phyloP scores from a whole-genome alignment of 495 filamentous ascomycete species.

The Talaromyces liani region DNA sequence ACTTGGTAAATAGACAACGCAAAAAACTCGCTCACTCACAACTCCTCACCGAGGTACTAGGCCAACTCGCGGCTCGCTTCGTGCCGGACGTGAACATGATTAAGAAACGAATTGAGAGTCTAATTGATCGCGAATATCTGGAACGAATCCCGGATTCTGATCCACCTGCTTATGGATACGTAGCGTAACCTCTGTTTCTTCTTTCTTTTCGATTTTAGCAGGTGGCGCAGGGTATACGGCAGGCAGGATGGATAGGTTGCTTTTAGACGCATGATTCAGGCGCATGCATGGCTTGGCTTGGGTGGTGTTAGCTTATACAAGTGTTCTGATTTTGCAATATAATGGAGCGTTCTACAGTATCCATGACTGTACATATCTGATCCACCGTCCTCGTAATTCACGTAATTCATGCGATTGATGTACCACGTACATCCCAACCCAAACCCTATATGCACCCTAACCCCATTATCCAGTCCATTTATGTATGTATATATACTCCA shows the following conservation, averaged over 20 bases:
- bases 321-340: not conserved
- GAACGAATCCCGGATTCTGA: slow-evolving; percentile 69
- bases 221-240: not conserved
- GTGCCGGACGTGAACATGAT: slow-evolving; percentile 84
- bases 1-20: slow-evolving; percentile 58
- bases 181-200: slow-evolving; percentile 44
- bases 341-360: not conserved
- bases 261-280: slow-evolving; percentile 2
- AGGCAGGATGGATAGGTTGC: not conserved
- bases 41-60: slow-evolving; percentile 77
- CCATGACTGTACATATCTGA: not conserved
- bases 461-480: not conserved
- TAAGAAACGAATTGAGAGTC: slow-evolving; percentile 87
- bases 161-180: slow-evolving; percentile 66
- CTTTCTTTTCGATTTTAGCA: not conserved
- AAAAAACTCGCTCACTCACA: slow-evolving; percentile 75
- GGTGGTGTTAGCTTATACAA: not conserved
- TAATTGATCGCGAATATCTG: slow-evolving; percentile 92
- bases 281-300: not conserved
- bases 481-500: not conserved
- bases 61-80: slow-evolving; percentile 71
- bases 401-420: not conserved
- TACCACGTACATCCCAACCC: not conserved
- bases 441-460: not conserved
- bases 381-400: not conserved